These are phyloP conservation scores for Rhododendron molle DNA, from an alignment of 148 eudicot genomes.

Conservation along the genomic window DNA sequence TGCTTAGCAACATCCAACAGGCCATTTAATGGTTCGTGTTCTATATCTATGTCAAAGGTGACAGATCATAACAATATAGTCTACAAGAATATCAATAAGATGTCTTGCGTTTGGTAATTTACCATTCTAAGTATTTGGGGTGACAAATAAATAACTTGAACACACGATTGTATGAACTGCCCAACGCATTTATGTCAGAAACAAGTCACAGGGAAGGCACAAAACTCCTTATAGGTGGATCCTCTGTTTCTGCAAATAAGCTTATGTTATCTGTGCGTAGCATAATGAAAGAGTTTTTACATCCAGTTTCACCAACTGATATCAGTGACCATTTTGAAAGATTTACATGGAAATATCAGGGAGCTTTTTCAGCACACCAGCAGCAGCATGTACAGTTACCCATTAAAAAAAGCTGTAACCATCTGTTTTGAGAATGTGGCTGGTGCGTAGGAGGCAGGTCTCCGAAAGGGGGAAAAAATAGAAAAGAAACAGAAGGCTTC, in stretches of 20 bases:
- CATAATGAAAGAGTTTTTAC: background rate
- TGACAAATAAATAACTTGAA: background rate
- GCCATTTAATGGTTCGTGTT: background rate
- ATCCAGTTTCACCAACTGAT: background rate
- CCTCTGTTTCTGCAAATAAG: background rate
- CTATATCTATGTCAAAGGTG: background rate
- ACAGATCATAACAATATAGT: conserved; percentile 7
- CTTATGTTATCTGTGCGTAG: background rate
- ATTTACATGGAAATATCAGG: background rate
- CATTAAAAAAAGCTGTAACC: too few species aligned
- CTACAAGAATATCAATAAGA: background rate
- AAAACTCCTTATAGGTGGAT: background rate
- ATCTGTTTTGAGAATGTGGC: background rate
- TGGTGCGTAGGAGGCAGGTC: background rate
- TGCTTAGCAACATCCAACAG: background rate
- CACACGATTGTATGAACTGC: background rate
- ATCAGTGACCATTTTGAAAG: background rate
- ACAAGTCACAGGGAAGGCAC: background rate
- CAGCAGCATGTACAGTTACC: background rate
- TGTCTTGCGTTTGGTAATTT: background rate
- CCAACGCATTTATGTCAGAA: background rate
- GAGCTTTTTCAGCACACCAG: background rate
- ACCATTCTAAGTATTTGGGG: background rate
- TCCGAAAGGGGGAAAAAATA: background rate
- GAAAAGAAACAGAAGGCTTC: background rate